phyloP scores from a whole-genome alignment of 1,284 basidiomycete genomes.

The Anthracocystis panici-leucophaei region DNA sequence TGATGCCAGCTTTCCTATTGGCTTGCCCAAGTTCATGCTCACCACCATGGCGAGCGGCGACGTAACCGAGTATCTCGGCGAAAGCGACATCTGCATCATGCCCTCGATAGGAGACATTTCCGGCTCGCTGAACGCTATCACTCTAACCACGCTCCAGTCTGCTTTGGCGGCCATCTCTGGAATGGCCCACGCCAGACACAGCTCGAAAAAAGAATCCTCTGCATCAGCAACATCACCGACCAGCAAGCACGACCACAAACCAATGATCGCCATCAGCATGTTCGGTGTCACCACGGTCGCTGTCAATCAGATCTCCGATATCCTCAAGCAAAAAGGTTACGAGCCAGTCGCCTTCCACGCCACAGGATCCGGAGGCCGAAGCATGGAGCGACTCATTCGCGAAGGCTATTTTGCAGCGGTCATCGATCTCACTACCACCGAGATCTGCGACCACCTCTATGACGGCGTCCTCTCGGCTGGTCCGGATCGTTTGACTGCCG shows the following conservation, averaged over 20 bases:
- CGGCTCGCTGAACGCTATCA: constrained; percentile 41
- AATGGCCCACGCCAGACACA: constrained; percentile 26
- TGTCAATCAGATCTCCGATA: constrained; percentile 35
- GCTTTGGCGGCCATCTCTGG: constrained; percentile 40
- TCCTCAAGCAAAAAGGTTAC: constrained; percentile 27
- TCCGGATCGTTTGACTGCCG: constrained; percentile 36
- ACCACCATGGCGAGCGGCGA: constrained; percentile 50
- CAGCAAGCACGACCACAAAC: constrained; percentile 12
- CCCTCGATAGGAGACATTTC: constrained; percentile 50
- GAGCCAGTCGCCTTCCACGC: constrained; percentile 51
- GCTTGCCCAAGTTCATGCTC: constrained; percentile 47
- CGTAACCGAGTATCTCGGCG: constrained; percentile 39
- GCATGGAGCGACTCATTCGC: constrained; percentile 42
- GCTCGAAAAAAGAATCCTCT: neutral
- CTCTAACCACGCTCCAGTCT: constrained; percentile 23
- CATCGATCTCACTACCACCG: constrained; percentile 47
- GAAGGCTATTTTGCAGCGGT: constrained; percentile 42
- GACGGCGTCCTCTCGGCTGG: constrained; percentile 42
- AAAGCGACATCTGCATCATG: constrained; percentile 47
- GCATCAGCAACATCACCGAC: neutral
- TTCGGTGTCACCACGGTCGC: constrained; percentile 45
- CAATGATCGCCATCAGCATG: constrained; percentile 45
- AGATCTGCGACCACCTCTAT: constrained; percentile 44
- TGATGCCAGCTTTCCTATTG: constrained; percentile 26
- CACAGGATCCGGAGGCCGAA: constrained; percentile 41